Conservation (phyloP, 345 rosid genomes). For the Gossypium raimondii region DNA sequence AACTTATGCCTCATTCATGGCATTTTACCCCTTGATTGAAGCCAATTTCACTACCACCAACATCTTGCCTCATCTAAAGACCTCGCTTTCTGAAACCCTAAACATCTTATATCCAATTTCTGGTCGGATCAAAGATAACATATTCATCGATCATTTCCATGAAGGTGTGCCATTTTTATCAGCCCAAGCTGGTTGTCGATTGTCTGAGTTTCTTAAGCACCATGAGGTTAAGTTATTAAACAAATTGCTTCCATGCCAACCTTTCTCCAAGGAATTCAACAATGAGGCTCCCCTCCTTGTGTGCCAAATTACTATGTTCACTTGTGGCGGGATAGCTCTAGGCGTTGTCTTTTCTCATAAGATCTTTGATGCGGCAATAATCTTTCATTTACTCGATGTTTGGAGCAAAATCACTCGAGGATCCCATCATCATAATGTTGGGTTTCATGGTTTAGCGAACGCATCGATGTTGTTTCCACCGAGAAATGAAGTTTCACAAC, state of each 20-base stretch:
- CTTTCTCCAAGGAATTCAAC: neutral
- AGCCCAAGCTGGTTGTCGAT: neutral
- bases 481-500: neutral
- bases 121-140: neutral
- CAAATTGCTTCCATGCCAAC: conserved; percentile 8
- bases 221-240: conserved; percentile 3
- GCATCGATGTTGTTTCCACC: neutral
- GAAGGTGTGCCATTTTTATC: conserved; percentile 9
- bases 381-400: neutral
- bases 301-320: neutral
- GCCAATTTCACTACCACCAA: neutral
- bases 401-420: neutral
- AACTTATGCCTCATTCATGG: neutral
- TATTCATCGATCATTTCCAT: neutral
- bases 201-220: neutral
- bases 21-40: neutral
- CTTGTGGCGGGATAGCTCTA: conserved; percentile 9
- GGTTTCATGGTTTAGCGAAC: neutral
- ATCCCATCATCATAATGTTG: neutral
- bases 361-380: neutral
- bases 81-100: neutral
- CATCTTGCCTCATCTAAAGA: neutral
- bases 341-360: neutral
- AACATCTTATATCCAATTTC: neutral
- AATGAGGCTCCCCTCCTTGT: neutral